Evolutionary conservation across 805 yeast genomes (phyloP).

Genomic region (Kodamaea leandrae): DNA sequence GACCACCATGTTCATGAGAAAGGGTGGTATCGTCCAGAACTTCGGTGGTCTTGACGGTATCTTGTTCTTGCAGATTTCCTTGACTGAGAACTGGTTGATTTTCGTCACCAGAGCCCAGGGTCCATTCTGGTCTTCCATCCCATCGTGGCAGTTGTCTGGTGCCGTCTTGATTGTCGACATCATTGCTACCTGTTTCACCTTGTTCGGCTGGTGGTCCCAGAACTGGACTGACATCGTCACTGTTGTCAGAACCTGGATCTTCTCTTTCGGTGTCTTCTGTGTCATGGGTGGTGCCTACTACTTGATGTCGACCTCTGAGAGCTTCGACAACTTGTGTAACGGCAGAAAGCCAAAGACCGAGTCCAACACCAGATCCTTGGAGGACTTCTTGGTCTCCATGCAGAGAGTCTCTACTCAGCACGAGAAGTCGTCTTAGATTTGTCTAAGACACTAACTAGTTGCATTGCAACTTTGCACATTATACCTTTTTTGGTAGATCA

Average conservation of each 20-base stretch:
- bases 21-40: conserved; percentile 94
- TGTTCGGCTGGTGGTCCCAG: conserved; percentile 98
- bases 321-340: conserved; percentile 81
- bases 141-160: conserved; percentile 96
- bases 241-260: conserved; percentile 90
- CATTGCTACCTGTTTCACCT: conserved; percentile 86
- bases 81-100: conserved; percentile 96
- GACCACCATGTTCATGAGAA: conserved; percentile 87
- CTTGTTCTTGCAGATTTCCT: conserved; percentile 87
- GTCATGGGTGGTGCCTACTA: conserved; percentile 95
- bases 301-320: conserved; percentile 79
- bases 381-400: conserved; percentile 84
- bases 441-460: too few relatives aligned
- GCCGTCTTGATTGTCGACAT: conserved; percentile 89
- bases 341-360: conserved; percentile 66
- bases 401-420: conserved; percentile 88
- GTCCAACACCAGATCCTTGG: conserved; percentile 63
- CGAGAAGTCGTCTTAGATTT: conserved; percentile 69
- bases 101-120: conserved; percentile 96
- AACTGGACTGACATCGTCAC: conserved; percentile 96
- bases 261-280: conserved; percentile 97
- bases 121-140: conserved; percentile 96
- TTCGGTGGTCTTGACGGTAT: conserved; percentile 90
- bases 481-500: conserved; percentile 8
- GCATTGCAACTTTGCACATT: conserved; percentile 8